These are phyloP conservation scores for Dittrichia graveolens DNA, from an alignment of 129 eudicot genomes.

Conservation along the genomic window DNA sequence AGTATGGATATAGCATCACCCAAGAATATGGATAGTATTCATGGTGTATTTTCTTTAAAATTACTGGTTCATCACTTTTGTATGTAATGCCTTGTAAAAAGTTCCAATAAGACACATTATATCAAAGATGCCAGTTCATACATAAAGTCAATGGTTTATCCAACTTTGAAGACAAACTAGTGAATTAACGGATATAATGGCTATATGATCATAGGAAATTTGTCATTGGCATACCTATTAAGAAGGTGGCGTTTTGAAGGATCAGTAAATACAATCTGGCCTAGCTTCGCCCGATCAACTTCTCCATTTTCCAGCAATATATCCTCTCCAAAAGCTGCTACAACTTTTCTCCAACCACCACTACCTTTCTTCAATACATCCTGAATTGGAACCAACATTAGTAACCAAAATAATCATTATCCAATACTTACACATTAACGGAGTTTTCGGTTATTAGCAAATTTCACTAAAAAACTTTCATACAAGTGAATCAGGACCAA, in stretches of 20 bases:
- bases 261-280: slow-evolving; percentile 70
- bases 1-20: too few species aligned
- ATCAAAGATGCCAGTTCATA: too few species aligned
- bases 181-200: too few species aligned
- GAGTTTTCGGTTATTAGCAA: not conserved
- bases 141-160: not conserved
- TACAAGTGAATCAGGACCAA: not conserved
- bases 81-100: too few species aligned
- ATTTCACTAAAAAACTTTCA: not conserved
- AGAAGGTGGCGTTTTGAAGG: slow-evolving; percentile 83
- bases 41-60: slow-evolving; percentile 16
- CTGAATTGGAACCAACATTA: slow-evolving; percentile 41
- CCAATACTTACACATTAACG: not conserved
- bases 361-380: slow-evolving; percentile 81
- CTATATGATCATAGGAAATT: not conserved
- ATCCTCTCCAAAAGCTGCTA: slow-evolving; percentile 90
- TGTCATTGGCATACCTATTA: slow-evolving; percentile 50
- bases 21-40: too few species aligned
- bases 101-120: too few species aligned
- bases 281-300: slow-evolving; percentile 80
- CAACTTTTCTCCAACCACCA: slow-evolving; percentile 85
- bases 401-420: too few species aligned
- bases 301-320: slow-evolving; percentile 75
- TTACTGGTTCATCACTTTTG: too few species aligned
- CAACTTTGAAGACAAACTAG: too few species aligned